Conservation (phyloP, 345 rosid genomes). For the Cardiospermum halicacabum region DNA sequence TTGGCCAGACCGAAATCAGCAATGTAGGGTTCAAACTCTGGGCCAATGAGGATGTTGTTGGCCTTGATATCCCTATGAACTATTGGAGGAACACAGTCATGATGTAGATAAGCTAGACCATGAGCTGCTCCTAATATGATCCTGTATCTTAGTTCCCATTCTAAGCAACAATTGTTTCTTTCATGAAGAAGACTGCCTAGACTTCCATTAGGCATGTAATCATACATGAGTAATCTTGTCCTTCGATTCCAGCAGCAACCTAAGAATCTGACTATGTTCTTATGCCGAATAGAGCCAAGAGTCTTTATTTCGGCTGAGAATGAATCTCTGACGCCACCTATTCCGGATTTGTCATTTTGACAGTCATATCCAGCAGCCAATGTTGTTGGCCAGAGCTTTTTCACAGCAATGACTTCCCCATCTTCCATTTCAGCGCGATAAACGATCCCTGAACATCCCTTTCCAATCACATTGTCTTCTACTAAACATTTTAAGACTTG, state of each 20-base stretch:
- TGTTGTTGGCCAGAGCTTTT: conserved; percentile 72
- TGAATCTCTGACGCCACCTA: conserved; percentile 65
- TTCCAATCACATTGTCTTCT: conserved; percentile 69
- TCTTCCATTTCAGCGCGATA: conserved; percentile 67
- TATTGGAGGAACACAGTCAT: conserved; percentile 86
- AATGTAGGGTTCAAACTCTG: conserved; percentile 72
- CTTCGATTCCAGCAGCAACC: conserved; percentile 86
- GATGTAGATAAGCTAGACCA: conserved; percentile 89
- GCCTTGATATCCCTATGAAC: conserved; percentile 94
- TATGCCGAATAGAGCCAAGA: conserved; percentile 78
- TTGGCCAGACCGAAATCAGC: conserved; percentile 93
- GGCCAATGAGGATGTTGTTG: conserved; percentile 87
- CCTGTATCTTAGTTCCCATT: conserved; percentile 71
- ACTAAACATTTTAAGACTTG: conserved; percentile 63
- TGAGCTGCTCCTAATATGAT: conserved; percentile 79
- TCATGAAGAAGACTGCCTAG: conserved; percentile 81
- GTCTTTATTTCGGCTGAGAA: conserved; percentile 88
- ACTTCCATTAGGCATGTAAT: conserved; percentile 85
- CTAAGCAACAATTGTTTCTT: conserved; percentile 48
- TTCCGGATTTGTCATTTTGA: conserved; percentile 38
- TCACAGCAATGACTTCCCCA: conserved; percentile 72
- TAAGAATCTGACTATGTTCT: conserved; percentile 78
- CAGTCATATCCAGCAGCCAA: conserved; percentile 29
- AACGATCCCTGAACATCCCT: conserved; percentile 87
- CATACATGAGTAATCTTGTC: conserved; percentile 80